phyloP scores from a whole-genome alignment of 768 basidiomycete species.

The Suillus brevipes region DNA sequence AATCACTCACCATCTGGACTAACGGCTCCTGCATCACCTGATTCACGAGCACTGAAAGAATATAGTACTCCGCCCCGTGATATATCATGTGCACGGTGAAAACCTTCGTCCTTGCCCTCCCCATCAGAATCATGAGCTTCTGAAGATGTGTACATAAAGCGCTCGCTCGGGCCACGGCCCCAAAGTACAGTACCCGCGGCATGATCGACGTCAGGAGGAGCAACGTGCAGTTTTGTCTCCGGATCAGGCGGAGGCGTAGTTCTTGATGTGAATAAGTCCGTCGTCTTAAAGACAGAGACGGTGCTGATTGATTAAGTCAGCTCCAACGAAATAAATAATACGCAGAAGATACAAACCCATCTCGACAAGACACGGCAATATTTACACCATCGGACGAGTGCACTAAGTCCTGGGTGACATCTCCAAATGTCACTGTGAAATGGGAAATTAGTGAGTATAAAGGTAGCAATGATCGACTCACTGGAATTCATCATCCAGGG shows the following conservation, averaged over 20 bases:
- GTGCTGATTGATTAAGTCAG: slow-evolving; percentile 18
- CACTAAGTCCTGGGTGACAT: slow-evolving; percentile 43
- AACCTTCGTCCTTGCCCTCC: slow-evolving; percentile 32
- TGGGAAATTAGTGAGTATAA: slow-evolving; percentile 8
- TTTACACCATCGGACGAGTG: slow-evolving; percentile 43
- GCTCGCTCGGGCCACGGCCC: slow-evolving; percentile 44
- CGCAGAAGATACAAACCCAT: slow-evolving; percentile 25
- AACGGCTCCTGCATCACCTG: slow-evolving; percentile 54
- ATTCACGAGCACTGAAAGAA: slow-evolving; percentile 46
- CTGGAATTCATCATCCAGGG: slow-evolving; percentile 16
- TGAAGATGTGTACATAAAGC: slow-evolving; percentile 55
- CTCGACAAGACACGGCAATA: slow-evolving; percentile 37
- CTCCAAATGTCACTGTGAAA: slow-evolving; percentile 22
- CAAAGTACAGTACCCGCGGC: slow-evolving; percentile 51
- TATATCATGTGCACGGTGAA: slow-evolving; percentile 54
- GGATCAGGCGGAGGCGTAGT: slow-evolving; percentile 13
- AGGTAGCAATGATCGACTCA: slow-evolving; percentile 14
- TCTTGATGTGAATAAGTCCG: slow-evolving; percentile 23
- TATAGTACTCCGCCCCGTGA: slow-evolving; percentile 23
- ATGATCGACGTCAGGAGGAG: slow-evolving; percentile 23
- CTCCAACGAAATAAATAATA: neutral
- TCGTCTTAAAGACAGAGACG: slow-evolving; percentile 19
- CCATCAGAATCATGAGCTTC: slow-evolving; percentile 37
- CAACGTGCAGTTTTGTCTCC: slow-evolving; percentile 14
- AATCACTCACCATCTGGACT: slow-evolving; percentile 43